These are phyloP conservation scores for Parmelia sp. DNA, from an alignment of 495 filamentous ascomycete species.

Conservation along the genomic window DNA sequence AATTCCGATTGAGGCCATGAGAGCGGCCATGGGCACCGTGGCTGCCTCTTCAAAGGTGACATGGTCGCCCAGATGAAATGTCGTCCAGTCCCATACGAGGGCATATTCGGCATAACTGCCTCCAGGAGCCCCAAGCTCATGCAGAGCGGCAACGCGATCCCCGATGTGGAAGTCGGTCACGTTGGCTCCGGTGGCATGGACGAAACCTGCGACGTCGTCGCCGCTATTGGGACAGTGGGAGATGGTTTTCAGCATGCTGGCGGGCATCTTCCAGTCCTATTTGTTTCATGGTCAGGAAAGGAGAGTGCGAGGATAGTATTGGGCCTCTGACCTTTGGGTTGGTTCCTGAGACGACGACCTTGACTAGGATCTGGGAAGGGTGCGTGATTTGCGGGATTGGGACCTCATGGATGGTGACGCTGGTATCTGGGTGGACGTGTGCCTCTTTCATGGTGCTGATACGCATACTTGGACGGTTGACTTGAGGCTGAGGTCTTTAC, in stretches of 20 bases:
- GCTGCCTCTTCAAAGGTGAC: conserved; percentile 40
- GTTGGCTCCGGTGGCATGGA: conserved; percentile 34
- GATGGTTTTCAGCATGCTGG: conserved; percentile 24
- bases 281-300: background rate
- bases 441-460: conserved; percentile 54
- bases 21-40: conserved; percentile 37
- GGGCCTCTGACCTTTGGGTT: conserved; percentile 53
- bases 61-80: conserved; percentile 37
- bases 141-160: conserved; percentile 39
- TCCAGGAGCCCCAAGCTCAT: conserved; percentile 27
- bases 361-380: conserved; percentile 60
- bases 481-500: background rate
- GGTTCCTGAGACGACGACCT: conserved; percentile 56
- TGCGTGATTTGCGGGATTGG: conserved; percentile 50
- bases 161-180: conserved; percentile 39
- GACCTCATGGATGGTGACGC: conserved; percentile 54
- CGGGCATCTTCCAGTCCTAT: conserved; percentile 58
- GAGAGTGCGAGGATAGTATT: background rate
- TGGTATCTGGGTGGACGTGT: conserved; percentile 41
- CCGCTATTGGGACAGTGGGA: conserved; percentile 24
- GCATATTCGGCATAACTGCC: conserved; percentile 40
- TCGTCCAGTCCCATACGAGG: conserved; percentile 33
- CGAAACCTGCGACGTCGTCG: conserved; percentile 40
- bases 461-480: background rate
- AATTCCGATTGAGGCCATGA: conserved; percentile 38